A percentile compares a stretch with the other conserved stretches of the same genome.
phyloP scores from a whole-genome alignment of 441 rosid species.

The Pelargonium cotyledonis region DNA sequence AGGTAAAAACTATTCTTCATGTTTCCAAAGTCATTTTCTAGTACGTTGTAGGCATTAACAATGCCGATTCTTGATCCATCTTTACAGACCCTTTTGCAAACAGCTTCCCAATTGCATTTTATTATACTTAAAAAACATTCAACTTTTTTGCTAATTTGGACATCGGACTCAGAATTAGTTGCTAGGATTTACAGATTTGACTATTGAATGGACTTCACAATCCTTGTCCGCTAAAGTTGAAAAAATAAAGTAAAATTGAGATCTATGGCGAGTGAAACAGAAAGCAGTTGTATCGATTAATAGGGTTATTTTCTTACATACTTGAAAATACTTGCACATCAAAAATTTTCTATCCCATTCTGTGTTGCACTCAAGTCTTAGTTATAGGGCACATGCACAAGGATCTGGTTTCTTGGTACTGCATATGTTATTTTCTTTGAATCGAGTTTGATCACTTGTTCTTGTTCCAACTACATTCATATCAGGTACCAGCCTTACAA shows the following conservation, averaged over 20 bases:
- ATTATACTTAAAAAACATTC: not conserved
- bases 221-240: no score
- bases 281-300: no score
- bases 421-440: not conserved
- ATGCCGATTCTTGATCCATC: not conserved
- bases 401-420: no score
- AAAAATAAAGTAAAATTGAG: no score
- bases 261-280: no score
- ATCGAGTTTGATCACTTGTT: not conserved
- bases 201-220: no score
- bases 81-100: not conserved
- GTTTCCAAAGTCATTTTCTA: not conserved
- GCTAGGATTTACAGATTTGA: no score
- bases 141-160: not conserved
- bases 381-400: not conserved
- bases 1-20: constrained; percentile 41
- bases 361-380: not conserved
- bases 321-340: no score
- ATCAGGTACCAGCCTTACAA: constrained; percentile 84
- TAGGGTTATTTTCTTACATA: no score
- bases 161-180: no score
- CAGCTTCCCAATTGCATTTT: not conserved
- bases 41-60: not conserved
- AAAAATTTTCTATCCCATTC: not conserved
- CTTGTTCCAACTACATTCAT: not conserved